These are phyloP conservation scores for Solanum virginianum DNA, from an alignment of 257 asterid species.

Conservation along the genomic window DNA sequence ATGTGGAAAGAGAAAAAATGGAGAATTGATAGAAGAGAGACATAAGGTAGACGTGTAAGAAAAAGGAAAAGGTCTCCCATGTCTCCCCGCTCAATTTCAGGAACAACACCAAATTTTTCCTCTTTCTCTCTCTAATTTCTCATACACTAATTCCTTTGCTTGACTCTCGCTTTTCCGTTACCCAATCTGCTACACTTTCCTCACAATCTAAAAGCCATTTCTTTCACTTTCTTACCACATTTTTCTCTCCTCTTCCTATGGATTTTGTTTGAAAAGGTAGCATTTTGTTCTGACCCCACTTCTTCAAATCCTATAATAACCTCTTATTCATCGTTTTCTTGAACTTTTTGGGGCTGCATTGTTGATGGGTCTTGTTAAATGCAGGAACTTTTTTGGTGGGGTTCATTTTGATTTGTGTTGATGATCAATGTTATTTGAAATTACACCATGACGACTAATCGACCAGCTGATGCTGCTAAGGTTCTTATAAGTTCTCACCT, in stretches of 20 bases:
- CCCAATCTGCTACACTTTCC: not conserved
- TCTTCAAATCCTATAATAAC: not conserved
- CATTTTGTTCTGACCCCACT: slow-evolving; percentile 14
- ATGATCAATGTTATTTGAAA: slow-evolving; percentile 15
- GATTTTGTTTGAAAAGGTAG: not conserved
- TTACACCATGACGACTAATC: slow-evolving; percentile 45
- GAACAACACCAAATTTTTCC: not conserved
- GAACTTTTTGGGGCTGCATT: not conserved
- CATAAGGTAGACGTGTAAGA: slow-evolving; percentile 6
- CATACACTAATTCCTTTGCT: slow-evolving; percentile 19
- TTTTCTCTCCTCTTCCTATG: not conserved
- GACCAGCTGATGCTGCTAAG: slow-evolving; percentile 36
- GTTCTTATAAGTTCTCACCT: slow-evolving; percentile 10
- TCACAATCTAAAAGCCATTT: not conserved
- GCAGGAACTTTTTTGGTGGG: slow-evolving; percentile 10
- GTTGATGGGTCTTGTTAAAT: slow-evolving; percentile 3
- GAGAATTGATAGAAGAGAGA: not conserved
- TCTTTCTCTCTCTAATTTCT: slow-evolving; percentile 3
- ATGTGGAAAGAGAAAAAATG: not conserved
- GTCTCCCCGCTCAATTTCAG: not conserved
- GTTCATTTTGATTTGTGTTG: not conserved
- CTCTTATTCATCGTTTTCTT: not conserved
- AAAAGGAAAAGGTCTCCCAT: not conserved
- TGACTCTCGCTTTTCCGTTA: slow-evolving; percentile 35
- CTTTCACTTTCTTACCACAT: not conserved